Conservation (phyloP, 352 stramenopile genomes). For the Phytophthora meadii region DNA sequence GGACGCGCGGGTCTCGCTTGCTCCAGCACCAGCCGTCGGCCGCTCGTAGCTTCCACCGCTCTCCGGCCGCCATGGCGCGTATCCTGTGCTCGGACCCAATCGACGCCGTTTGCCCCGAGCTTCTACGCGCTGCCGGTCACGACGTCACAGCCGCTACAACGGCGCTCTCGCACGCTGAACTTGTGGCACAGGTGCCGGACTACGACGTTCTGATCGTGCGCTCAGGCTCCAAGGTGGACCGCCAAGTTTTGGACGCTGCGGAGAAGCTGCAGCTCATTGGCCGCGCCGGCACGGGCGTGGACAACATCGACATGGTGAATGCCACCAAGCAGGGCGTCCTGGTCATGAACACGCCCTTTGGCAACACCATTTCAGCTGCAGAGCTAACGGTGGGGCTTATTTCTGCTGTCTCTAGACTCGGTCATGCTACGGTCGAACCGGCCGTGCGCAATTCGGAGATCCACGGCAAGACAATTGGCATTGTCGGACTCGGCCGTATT, state of each 20-base stretch:
- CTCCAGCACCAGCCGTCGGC: slow-evolving; percentile 30
- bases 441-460: slow-evolving; percentile 69
- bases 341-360: slow-evolving; percentile 97
- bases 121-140: slow-evolving; percentile 84
- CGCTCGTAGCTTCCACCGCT: slow-evolving; percentile 47
- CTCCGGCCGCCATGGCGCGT: slow-evolving; percentile 65
- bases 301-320: slow-evolving; percentile 94
- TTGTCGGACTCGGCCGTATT: slow-evolving; percentile 96
- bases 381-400: slow-evolving; percentile 95
- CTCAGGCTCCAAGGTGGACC: slow-evolving; percentile 82
- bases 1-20: slow-evolving; percentile 44
- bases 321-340: slow-evolving; percentile 93
- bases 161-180: slow-evolving; percentile 60
- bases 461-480: slow-evolving; percentile 60
- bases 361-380: slow-evolving; percentile 95
- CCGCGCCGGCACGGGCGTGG: slow-evolving; percentile 90
- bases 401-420: slow-evolving; percentile 66
- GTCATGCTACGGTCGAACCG: slow-evolving; percentile 3
- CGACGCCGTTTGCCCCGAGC: slow-evolving; percentile 78
- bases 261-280: slow-evolving; percentile 84
- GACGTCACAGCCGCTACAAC: slow-evolving; percentile 69
- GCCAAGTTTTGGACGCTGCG: slow-evolving; percentile 71
- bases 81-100: slow-evolving; percentile 92
- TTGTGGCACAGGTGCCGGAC: slow-evolving; percentile 74
- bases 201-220: slow-evolving; percentile 93